Evolutionary conservation across 2,329 filamentous ascomycete genomes (phyloP), one percentile per base, ranked within the genome.

Genomic region (Metarhizium anisopliae): DNA sequence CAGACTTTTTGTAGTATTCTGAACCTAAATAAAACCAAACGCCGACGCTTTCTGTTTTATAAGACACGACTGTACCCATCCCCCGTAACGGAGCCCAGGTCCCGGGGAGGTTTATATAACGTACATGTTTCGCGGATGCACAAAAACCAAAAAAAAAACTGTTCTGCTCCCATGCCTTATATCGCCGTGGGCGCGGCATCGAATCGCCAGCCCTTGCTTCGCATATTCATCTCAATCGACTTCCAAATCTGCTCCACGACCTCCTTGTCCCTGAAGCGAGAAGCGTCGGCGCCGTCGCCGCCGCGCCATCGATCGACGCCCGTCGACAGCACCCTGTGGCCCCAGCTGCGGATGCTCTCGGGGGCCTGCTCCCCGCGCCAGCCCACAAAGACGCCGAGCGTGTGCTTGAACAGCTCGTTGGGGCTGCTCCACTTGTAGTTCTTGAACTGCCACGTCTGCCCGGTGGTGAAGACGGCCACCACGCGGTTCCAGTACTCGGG

Each of bases 381-480:
- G 3, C 94, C 94, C 2, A 99, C 85, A 66, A 90, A 95, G 52
- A 99, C 77, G 55, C 94, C 94, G 14, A 90, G 78, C 2, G 90
- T 89, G 66, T 96, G 89, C 62, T 85, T 84, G 75, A 99, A 99
- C 52, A 99, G 78, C 67, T 97, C 94, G 14, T 85, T 81, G 0
- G 94, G 89, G 55, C 87, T 86, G 62, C 86, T 86, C 90, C 94
- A 99, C 72, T 95, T 96, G 81, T 99, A 99, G 62, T 85, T 89
- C 74, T 96, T 96, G 76, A 99, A 99, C 73, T 99, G 94, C 94
- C 94, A 99, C 10, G 87, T 85, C 74, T 99, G 94, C 38, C 94
- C 94, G 0, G 94, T 99, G 0, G 94, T 99, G 74, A 99, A 97
- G 56, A 99, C 92, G 13, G 89, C 94, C 2, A 96, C 94, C 6